Evolutionary conservation across 805 yeast species (phyloP).

Genomic region (Schizosaccharomyces lindneri): DNA sequence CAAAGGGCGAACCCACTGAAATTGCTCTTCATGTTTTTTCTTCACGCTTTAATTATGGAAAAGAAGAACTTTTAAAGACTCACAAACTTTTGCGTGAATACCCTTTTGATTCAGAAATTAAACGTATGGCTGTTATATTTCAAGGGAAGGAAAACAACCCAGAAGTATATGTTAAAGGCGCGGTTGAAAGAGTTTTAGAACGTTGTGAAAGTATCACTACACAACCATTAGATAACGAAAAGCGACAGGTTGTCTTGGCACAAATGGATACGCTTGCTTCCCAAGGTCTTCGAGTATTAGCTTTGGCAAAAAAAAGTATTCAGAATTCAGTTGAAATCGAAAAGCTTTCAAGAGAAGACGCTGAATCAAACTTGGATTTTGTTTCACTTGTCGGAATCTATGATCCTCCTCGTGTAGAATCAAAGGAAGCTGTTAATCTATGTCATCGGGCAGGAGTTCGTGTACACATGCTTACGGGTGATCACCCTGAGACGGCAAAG

Average conservation of each 20-base stretch:
- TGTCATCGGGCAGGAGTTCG: constrained; percentile 57
- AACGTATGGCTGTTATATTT: constrained; percentile 47
- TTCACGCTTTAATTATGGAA: constrained; percentile 25
- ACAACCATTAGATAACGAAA: constrained; percentile 18
- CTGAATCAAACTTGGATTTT: constrained; percentile 31
- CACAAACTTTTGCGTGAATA: constrained; percentile 31
- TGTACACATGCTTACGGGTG: constrained; percentile 66
- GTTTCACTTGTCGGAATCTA: constrained; percentile 53
- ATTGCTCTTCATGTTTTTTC: constrained; percentile 65
- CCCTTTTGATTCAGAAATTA: constrained; percentile 52
- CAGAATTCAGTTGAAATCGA: constrained; percentile 11
- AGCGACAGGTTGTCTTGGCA: constrained; percentile 21
- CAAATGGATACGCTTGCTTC: constrained; percentile 35
- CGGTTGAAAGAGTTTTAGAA: constrained; percentile 39
- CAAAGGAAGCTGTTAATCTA: constrained; percentile 34
- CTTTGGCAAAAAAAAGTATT: constrained; percentile 29
- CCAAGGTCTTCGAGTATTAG: constrained; percentile 48
- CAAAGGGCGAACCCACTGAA: constrained; percentile 77
- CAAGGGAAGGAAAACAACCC: constrained; percentile 4
- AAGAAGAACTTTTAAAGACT: constrained; percentile 17
- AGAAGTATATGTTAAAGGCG: constrained; percentile 38
- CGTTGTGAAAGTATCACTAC: constrained; percentile 6
- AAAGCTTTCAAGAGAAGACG: constrained; percentile 17
- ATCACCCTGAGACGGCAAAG: constrained; percentile 51
- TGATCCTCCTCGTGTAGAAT: constrained; percentile 56